A percentile compares a stretch with the other conserved stretches of the same genome.
Conservation (phyloP, 2,329 filamentous ascomycete genomes). For the Fusarium sp. region DNA sequence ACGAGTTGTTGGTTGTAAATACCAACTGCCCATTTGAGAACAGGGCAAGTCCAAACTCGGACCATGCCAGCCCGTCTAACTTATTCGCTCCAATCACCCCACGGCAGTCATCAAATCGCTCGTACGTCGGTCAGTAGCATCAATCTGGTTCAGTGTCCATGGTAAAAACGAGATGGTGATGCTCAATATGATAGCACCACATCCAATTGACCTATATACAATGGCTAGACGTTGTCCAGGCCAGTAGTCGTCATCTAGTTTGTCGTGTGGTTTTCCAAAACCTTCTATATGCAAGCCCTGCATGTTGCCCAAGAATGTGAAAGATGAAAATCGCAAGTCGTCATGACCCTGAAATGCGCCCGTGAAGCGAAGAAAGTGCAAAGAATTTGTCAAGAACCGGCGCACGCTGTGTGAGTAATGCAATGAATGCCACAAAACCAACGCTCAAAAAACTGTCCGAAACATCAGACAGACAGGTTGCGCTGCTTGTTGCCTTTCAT, state of each 20-base stretch:
- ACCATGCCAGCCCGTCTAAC: not conserved
- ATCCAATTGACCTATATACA: constrained; percentile 48
- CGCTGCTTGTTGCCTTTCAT: constrained; percentile 28
- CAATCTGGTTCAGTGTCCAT: not conserved
- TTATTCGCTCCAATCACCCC: not conserved
- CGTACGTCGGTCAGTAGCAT: not conserved
- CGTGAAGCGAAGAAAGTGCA: constrained; percentile 43
- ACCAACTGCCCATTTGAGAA: not conserved
- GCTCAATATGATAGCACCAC: constrained; percentile 37
- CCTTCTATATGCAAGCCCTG: constrained; percentile 52
- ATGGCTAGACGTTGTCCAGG: constrained; percentile 37
- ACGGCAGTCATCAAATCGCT: not conserved
- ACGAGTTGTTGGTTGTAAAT: not conserved
- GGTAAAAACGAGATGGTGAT: constrained; percentile 37
- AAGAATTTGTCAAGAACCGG: constrained; percentile 41
- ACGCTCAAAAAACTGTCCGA: constrained; percentile 26
- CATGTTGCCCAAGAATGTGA: constrained; percentile 41
- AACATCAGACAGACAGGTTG: constrained; percentile 9
- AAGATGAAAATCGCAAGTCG: constrained; percentile 45
- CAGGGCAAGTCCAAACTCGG: not conserved
- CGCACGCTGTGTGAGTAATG: constrained; percentile 45
- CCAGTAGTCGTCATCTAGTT: constrained; percentile 45
- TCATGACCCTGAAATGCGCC: constrained; percentile 48
- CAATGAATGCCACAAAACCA: constrained; percentile 40
- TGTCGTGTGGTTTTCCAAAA: constrained; percentile 46